phyloP scores from a whole-genome alignment of 2,329 filamentous ascomycete genomes.

The Neobulgaria alba region DNA sequence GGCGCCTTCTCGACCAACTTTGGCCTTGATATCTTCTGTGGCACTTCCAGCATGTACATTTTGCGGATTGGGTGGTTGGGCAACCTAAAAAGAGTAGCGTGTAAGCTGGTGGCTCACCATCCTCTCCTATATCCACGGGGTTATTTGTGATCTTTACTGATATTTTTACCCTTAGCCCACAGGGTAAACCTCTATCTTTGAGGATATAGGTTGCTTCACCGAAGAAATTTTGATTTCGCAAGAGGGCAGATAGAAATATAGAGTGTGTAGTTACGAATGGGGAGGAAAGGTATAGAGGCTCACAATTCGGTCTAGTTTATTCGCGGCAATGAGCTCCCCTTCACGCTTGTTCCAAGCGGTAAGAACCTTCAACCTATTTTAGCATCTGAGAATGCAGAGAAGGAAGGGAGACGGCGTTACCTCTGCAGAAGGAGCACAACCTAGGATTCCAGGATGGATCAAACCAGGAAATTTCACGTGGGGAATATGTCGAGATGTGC shows the following conservation, averaged over 20 bases:
- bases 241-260: too few relatives aligned
- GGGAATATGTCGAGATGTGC: constrained; percentile 77
- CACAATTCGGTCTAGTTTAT: constrained; percentile 54
- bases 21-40: constrained; percentile 47
- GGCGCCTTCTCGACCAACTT: constrained; percentile 69
- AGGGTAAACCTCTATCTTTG: too few relatives aligned
- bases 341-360: constrained; percentile 79
- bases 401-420: constrained; percentile 7
- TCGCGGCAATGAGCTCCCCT: constrained; percentile 64
- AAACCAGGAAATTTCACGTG: constrained; percentile 81
- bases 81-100: too few relatives aligned
- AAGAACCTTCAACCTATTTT: constrained; percentile 41
- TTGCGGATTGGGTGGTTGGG: constrained; percentile 63
- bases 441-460: constrained; percentile 86
- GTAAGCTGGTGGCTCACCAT: too few relatives aligned
- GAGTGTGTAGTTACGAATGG: too few relatives aligned
- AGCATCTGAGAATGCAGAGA: background rate
- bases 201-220: too few relatives aligned
- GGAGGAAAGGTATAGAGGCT: background rate
- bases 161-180: too few relatives aligned
- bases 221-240: too few relatives aligned
- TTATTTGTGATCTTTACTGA: too few relatives aligned
- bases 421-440: constrained; percentile 68
- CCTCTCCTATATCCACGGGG: too few relatives aligned
- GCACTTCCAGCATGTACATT: constrained; percentile 67